Evolutionary conservation across 1,284 basidiomycete genomes (phyloP).

Genomic region (Moniliella sp.): DNA sequence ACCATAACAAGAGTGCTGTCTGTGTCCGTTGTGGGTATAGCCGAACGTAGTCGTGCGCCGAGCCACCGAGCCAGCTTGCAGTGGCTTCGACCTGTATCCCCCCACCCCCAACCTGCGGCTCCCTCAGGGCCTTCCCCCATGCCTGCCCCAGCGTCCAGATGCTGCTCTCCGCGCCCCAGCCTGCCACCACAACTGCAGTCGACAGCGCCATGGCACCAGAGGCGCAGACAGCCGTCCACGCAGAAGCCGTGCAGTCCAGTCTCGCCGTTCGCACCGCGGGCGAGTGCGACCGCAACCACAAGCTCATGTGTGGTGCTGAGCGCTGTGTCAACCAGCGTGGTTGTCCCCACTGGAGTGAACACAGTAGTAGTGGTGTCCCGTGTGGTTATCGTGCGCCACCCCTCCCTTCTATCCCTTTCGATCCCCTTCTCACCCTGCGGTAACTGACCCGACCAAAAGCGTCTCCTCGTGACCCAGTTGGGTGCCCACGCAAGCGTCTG

Average conservation of each 20-base stretch:
- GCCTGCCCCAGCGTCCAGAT: no score
- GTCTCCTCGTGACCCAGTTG: conserved; percentile 12
- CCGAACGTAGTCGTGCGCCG: no score
- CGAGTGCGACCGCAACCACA: conserved; percentile 14
- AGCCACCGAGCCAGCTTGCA: no score
- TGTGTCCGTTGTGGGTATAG: no score
- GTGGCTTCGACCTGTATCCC: no score
- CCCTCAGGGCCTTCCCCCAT: no score
- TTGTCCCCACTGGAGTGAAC: conserved; percentile 11
- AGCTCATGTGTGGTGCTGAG: conserved; percentile 20
- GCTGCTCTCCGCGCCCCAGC: no score
- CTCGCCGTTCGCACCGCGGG: conserved; percentile 16
- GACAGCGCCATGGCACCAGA: conserved; percentile 9
- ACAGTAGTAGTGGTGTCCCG: conserved; percentile 6
- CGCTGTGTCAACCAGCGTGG: conserved; percentile 7
- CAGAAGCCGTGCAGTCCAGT: conserved; percentile 9
- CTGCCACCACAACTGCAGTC: neutral
- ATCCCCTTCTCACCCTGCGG: no score
- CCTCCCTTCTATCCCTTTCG: no score
- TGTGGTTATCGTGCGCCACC: conserved; percentile 8
- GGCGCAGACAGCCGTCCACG: conserved; percentile 8
- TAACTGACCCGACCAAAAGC: neutral
- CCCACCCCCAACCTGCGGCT: no score
- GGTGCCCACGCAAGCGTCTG: conserved; percentile 15
- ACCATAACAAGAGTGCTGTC: no score